phyloP scores from a whole-genome alignment of 75 land plant species.

The Selaginella moellendorffii region DNA sequence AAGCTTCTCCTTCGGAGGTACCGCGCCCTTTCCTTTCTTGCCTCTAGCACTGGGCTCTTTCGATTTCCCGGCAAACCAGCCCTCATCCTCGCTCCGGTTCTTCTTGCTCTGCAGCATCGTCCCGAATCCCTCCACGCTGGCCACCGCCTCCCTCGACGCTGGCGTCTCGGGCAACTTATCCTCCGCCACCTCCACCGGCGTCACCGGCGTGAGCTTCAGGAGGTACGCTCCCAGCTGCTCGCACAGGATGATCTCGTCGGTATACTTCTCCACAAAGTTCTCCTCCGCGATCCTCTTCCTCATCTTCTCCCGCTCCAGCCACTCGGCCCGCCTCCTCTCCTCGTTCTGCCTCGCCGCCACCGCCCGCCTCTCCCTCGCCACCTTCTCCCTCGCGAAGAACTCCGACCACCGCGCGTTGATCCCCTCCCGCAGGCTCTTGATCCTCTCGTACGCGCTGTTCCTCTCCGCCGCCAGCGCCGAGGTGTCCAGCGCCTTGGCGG shows the following conservation, averaged over 20 bases:
- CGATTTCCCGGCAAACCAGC: slow-evolving; percentile 32
- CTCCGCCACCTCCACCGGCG: slow-evolving; percentile 11
- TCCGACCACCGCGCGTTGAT: slow-evolving; percentile 20
- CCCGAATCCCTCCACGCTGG: slow-evolving; percentile 31
- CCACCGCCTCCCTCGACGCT: slow-evolving; percentile 14
- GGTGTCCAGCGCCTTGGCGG: slow-evolving; percentile 17
- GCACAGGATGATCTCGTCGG: slow-evolving; percentile 34
- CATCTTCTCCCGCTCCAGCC: slow-evolving; percentile 28
- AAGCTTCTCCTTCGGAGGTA: slow-evolving; percentile 20
- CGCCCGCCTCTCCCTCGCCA: slow-evolving; percentile 30
- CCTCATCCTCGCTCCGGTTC: slow-evolving; percentile 26
- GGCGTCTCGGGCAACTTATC: slow-evolving; percentile 3
- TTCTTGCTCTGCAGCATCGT: slow-evolving; percentile 23
- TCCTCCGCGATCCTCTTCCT: slow-evolving; percentile 30
- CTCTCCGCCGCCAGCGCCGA: slow-evolving; percentile 27
- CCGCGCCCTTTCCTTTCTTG: slow-evolving; percentile 28
- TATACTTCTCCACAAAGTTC: slow-evolving; percentile 39
- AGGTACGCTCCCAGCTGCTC: slow-evolving; percentile 32
- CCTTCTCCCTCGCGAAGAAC: slow-evolving; percentile 26
- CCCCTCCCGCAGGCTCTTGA: slow-evolving; percentile 21
- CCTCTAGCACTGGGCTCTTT: slow-evolving; percentile 20
- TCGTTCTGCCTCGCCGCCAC: slow-evolving; percentile 13
- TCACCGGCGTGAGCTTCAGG: slow-evolving; percentile 22
- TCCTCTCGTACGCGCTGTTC: slow-evolving; percentile 22
- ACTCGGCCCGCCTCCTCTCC: slow-evolving; percentile 31